Evolutionary conservation across 306 rosid species (phyloP).

Genomic region (Glycine tomentella): DNA sequence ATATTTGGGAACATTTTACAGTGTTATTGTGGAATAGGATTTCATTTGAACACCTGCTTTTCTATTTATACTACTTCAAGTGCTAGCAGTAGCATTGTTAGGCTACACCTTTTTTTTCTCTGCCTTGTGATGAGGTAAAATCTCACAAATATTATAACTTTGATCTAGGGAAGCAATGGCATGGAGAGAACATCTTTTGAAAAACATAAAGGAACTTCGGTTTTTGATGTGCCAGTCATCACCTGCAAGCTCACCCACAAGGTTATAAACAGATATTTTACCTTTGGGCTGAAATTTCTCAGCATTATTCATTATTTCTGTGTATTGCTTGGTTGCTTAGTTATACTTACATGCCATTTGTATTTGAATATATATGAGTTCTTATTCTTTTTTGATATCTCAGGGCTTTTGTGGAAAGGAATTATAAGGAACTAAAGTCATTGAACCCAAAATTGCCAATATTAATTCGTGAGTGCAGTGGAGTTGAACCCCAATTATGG

Average conservation of each 20-base stretch:
- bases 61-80: neutral
- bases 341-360: neutral
- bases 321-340: conserved; percentile 15
- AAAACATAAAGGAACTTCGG: conserved; percentile 86
- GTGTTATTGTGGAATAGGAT: neutral
- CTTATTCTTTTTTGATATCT: conserved; percentile 27
- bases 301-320: neutral
- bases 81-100: neutral
- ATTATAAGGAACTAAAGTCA: conserved; percentile 82
- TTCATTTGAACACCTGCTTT: neutral
- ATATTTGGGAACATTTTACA: conserved; percentile 11
- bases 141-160: conserved; percentile 41
- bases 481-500: conserved; percentile 90
- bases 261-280: conserved; percentile 54
- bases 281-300: neutral
- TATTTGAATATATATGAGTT: conserved; percentile 17
- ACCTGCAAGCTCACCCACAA: conserved; percentile 84
- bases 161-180: conserved; percentile 65
- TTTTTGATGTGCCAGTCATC: conserved; percentile 91
- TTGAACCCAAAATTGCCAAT: conserved; percentile 90
- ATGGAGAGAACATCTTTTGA: conserved; percentile 82
- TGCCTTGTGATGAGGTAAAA: conserved; percentile 24
- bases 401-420: conserved; percentile 88
- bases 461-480: conserved; percentile 91
- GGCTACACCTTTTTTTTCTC: neutral